A percentile compares a stretch with the other conserved stretches of the same genome.
phyloP scores from a whole-genome alignment of 192 early-diverging fungal species.

The Backusella macrospora region DNA sequence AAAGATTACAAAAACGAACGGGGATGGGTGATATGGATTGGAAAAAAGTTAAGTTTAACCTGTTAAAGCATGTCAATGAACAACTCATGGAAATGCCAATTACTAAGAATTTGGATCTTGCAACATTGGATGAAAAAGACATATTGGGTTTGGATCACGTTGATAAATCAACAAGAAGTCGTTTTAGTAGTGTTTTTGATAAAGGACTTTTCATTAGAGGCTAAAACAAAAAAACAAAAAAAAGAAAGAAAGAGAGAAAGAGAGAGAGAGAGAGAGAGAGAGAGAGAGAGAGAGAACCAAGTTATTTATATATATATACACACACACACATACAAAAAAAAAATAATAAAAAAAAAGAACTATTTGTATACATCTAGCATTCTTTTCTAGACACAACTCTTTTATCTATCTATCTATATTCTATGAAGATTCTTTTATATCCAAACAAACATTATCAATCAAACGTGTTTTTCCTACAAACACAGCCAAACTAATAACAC shows the following conservation, averaged over 20 bases:
- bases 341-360: neutral
- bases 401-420: too few species aligned
- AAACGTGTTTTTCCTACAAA: slow-evolving; percentile 86
- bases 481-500: slow-evolving; percentile 85
- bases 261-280: too few species aligned
- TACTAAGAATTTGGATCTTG: slow-evolving; percentile 36
- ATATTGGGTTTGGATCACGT: slow-evolving; percentile 55
- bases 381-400: too few species aligned
- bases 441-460: slow-evolving; percentile 76
- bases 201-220: slow-evolving; percentile 37
- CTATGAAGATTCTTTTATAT: neutral
- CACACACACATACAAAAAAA: neutral
- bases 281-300: too few species aligned
- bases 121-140: slow-evolving; percentile 39
- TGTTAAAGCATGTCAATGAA: slow-evolving; percentile 35
- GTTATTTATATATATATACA: neutral
- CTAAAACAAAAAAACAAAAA: neutral
- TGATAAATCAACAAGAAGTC: slow-evolving; percentile 29
- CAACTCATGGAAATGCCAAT: slow-evolving; percentile 11
- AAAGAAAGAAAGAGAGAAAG: too few species aligned
- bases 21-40: slow-evolving; percentile 86
- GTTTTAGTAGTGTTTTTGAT: slow-evolving; percentile 33
- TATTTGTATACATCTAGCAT: too few species aligned
- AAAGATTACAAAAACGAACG: slow-evolving; percentile 66
- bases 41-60: slow-evolving; percentile 61